A percentile compares a stretch with the other conserved stretches of the same genome.
phyloP scores from a whole-genome alignment of 768 basidiomycete species.

The Podaxis sp. region DNA sequence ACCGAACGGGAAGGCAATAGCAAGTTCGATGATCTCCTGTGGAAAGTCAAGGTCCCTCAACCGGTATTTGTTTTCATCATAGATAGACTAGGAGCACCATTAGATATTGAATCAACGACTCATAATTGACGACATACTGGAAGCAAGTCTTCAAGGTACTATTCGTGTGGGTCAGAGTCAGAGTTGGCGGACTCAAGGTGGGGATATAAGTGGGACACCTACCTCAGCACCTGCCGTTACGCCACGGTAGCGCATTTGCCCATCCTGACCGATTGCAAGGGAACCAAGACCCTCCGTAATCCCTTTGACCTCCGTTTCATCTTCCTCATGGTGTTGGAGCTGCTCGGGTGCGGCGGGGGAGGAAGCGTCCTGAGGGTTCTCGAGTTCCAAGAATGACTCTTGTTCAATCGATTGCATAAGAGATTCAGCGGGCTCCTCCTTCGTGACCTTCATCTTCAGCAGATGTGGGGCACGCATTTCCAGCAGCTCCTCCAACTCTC shows the following conservation, averaged over 20 bases:
- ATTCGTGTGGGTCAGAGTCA: not conserved
- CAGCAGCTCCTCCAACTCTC: conserved; percentile 42
- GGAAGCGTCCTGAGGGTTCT: not conserved
- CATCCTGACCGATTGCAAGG: conserved; percentile 43
- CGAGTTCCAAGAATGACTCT: not conserved
- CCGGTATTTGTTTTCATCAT: conserved; percentile 6
- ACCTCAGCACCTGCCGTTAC: conserved; percentile 49
- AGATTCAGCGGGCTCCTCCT: conserved; percentile 2
- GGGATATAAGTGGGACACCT: conserved; percentile 6
- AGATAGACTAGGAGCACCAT: not conserved
- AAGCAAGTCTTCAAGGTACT: conserved; percentile 38
- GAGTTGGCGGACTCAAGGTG: not conserved
- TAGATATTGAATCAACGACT: not conserved
- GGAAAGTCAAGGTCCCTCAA: conserved; percentile 31
- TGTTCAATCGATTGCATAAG: not conserved
- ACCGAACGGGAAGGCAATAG: conserved; percentile 47
- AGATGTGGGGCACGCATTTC: conserved; percentile 13
- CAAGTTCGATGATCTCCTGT: conserved; percentile 37
- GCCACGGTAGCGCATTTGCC: conserved; percentile 47
- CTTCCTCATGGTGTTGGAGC: conserved; percentile 9
- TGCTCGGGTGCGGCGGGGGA: not conserved
- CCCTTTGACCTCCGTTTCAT: conserved; percentile 18
- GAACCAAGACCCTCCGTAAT: conserved; percentile 41
- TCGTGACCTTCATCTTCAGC: conserved; percentile 5
- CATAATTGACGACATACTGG: conserved; percentile 19